Conservation (phyloP, 768 basidiomycete genomes). For the Lactarius hengduanensis region DNA sequence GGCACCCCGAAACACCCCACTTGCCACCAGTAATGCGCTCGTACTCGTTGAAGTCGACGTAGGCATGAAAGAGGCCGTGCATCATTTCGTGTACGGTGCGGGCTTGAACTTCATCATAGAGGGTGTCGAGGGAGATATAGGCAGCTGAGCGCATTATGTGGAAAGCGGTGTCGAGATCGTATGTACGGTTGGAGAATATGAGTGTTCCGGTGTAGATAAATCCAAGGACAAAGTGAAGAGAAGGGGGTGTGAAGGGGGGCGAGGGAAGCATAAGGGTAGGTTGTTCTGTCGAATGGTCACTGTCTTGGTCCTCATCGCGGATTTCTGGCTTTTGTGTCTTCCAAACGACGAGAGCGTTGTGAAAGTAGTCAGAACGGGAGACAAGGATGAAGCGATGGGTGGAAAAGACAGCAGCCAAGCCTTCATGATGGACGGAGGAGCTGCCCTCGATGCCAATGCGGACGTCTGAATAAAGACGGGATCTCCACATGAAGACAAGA, state of each 20-base stretch:
- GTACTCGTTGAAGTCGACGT: slow-evolving; percentile 75
- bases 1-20: slow-evolving; percentile 83
- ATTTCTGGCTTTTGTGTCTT: slow-evolving; percentile 39
- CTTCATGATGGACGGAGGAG: slow-evolving; percentile 61
- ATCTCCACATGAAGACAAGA: slow-evolving; percentile 95
- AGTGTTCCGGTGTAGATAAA: slow-evolving; percentile 96
- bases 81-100: slow-evolving; percentile 85
- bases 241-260: slow-evolving; percentile 93
- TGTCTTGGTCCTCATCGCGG: slow-evolving; percentile 32
- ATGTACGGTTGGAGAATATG: slow-evolving; percentile 86
- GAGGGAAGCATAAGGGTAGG: slow-evolving; percentile 73
- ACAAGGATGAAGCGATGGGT: slow-evolving; percentile 92
- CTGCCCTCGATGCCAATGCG: slow-evolving; percentile 74
- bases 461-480: slow-evolving; percentile 89
- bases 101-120: slow-evolving; percentile 78
- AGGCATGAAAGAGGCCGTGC: slow-evolving; percentile 86
- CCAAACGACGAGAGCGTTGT: slow-evolving; percentile 73
- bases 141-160: slow-evolving; percentile 80
- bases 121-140: slow-evolving; percentile 72
- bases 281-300: slow-evolving; percentile 42
- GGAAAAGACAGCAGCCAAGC: slow-evolving; percentile 80
- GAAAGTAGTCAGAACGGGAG: slow-evolving; percentile 87
- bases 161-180: slow-evolving; percentile 90
- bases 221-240: slow-evolving; percentile 90
- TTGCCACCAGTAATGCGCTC: slow-evolving; percentile 68